Evolutionary conservation across 2,329 filamentous ascomycete species (phyloP), one percentile per base, ranked within the genome.

Genomic region (Diaporthe sp.): DNA sequence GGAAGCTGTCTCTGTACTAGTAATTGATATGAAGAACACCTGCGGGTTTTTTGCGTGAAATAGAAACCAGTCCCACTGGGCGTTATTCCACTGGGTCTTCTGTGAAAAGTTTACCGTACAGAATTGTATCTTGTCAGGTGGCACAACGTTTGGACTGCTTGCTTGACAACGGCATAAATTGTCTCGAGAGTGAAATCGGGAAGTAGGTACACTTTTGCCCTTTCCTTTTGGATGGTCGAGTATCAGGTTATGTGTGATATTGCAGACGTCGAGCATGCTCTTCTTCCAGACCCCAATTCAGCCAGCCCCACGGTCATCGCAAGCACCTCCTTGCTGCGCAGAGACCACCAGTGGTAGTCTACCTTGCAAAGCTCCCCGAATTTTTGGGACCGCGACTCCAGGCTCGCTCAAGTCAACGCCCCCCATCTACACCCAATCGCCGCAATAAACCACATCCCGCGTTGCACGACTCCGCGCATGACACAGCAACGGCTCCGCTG

Each of bases 341-440:
- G n/a, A 68, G 65, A 69, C 65, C 65, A 69, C 49, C 49, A 22
- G 12, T 9, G 34, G 65, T 39, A 31, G 31, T 31, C 31, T 31
- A 55, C 65, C 46, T 68, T 53, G 65, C 46, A 53, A 51, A 68
- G 65, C 70, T 51, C 49, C 57, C 57, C 57, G 59, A 65, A 31
- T 53, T 65, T 62, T 55, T 34, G 58, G 65, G n/a, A 71, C 53
- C 39, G 53, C 68, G 39, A 37, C 37, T 55, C 31, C 15, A 65
- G 55, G 53, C 68, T 59, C 28, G 22, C 34, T 17, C 13, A 44
- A 42, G 13, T 51, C 49, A 39, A 65, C 46, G 28, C 4, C 34
- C 10, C 58, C 10, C 58, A 17, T 46, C 70, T 34, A 46, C 44
- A 19, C 7, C 31, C 31, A 28, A 15, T 31, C 46, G 22, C 58